Conservation (phyloP, 352 stramenopile genomes). For the Globisporangium orthogonon region DNA sequence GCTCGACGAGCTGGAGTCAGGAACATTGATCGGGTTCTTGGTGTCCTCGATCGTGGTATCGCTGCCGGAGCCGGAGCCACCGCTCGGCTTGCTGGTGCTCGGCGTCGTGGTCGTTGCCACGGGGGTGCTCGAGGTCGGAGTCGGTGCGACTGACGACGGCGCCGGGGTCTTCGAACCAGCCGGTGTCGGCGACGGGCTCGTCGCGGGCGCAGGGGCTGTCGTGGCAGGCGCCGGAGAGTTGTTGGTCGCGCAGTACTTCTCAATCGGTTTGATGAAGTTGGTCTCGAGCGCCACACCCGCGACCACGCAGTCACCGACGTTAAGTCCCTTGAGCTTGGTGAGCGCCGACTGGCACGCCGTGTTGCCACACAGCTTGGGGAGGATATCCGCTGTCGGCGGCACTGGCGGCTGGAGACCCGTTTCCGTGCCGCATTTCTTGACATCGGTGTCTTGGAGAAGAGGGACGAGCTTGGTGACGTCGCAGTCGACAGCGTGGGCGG, state of each 20-base stretch:
- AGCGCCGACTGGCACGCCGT: background rate
- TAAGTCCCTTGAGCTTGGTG: background rate
- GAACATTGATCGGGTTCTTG: background rate
- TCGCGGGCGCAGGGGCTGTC: background rate
- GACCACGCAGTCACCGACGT: background rate
- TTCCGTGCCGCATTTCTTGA: background rate
- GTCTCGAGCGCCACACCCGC: background rate
- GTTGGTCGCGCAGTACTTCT: background rate
- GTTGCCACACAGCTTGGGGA: constrained; percentile 3
- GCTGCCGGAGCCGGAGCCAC: background rate
- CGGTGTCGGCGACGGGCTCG: background rate
- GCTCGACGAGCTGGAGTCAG: background rate
- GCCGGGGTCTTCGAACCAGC: background rate
- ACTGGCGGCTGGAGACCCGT: background rate
- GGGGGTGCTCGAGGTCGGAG: background rate
- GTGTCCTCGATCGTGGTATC: background rate
- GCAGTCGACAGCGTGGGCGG: background rate
- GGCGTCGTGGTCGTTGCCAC: background rate
- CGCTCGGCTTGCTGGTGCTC: constrained; percentile 1
- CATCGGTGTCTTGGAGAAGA: background rate
- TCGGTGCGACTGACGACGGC: background rate
- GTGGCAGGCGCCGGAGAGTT: background rate
- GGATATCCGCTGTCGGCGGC: background rate
- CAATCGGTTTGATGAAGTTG: background rate
- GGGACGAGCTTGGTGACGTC: background rate